phyloP scores from a whole-genome alignment of 2,329 filamentous ascomycete species.

The Verticillium albo-atrum region DNA sequence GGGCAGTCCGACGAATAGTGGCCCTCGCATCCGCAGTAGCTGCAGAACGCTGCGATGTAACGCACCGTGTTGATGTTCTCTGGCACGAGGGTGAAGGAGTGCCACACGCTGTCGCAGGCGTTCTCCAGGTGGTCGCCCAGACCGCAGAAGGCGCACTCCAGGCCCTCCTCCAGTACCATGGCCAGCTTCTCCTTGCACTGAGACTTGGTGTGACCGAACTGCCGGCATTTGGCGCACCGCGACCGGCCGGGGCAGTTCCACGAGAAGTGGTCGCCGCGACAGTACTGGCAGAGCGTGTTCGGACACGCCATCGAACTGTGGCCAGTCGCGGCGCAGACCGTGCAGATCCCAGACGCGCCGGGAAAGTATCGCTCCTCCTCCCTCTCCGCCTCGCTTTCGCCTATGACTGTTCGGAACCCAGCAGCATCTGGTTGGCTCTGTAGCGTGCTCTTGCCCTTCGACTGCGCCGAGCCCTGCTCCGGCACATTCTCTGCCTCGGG shows the following conservation, averaged over 20 bases:
- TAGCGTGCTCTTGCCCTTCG: neutral
- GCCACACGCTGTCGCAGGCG: constrained; percentile 58
- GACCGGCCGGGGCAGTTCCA: constrained; percentile 45
- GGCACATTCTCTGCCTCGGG: neutral
- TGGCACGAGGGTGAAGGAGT: constrained; percentile 42
- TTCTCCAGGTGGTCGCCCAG: constrained; percentile 52
- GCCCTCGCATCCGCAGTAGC: constrained; percentile 45
- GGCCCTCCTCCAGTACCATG: constrained; percentile 45
- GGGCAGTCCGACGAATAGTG: constrained; percentile 57
- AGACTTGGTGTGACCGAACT: constrained; percentile 51
- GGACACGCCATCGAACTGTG: constrained; percentile 44
- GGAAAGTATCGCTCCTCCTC: constrained; percentile 49
- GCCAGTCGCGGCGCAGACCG: constrained; percentile 44
- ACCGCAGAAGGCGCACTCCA: constrained; percentile 58
- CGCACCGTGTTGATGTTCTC: constrained; percentile 41
- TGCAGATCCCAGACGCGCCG: constrained; percentile 41
- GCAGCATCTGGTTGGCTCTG: neutral
- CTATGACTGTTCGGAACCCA: constrained; percentile 1
- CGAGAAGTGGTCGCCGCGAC: constrained; percentile 40
- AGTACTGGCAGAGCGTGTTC: constrained; percentile 42
- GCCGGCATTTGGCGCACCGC: constrained; percentile 56
- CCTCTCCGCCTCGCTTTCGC: constrained; percentile 25
- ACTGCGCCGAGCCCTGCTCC: neutral
- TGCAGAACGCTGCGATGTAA: constrained; percentile 48
- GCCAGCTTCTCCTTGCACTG: constrained; percentile 54